phyloP scores from a whole-genome alignment of 2,329 filamentous ascomycete species.

The Aspergillus sp. region DNA sequence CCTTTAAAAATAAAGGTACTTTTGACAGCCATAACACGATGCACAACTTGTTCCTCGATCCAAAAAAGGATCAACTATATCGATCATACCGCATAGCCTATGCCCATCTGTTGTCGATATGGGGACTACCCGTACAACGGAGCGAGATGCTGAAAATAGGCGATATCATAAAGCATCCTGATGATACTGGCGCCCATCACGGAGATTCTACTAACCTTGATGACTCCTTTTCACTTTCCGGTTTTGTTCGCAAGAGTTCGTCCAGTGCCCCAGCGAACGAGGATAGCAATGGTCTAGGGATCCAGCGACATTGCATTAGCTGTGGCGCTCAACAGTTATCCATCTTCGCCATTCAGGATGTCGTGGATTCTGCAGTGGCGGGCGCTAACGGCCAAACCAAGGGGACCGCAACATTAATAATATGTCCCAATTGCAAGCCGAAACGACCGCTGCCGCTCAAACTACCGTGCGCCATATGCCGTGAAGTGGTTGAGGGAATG shows the following conservation, averaged over 20 bases:
- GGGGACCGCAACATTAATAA: conserved; percentile 16
- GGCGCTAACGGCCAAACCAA: conserved; percentile 23
- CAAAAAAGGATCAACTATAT: conserved; percentile 49
- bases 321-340: conserved; percentile 41
- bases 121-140: conserved; percentile 55
- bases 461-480: conserved; percentile 47
- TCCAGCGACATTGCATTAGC: conserved; percentile 44
- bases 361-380: conserved; percentile 20
- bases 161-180: conserved; percentile 39
- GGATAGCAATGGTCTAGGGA: conserved; percentile 34
- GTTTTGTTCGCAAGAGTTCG: conserved; percentile 14
- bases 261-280: conserved; percentile 1
- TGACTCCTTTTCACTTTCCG: conserved; percentile 25
- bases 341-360: conserved; percentile 31
- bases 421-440: conserved; percentile 40
- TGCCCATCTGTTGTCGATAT: conserved; percentile 59
- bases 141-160: conserved; percentile 61
- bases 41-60: conserved; percentile 51
- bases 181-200: conserved; percentile 20
- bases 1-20: conserved; percentile 56
- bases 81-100: conserved; percentile 57
- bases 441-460: conserved; percentile 33
- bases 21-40: conserved; percentile 55
- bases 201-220: conserved; percentile 29
- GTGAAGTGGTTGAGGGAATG: conserved; percentile 44